Evolutionary conservation across 495 filamentous ascomycete species (phyloP), one percentile per base, ranked within the genome.

Genomic region (Xylaria telfairii): DNA sequence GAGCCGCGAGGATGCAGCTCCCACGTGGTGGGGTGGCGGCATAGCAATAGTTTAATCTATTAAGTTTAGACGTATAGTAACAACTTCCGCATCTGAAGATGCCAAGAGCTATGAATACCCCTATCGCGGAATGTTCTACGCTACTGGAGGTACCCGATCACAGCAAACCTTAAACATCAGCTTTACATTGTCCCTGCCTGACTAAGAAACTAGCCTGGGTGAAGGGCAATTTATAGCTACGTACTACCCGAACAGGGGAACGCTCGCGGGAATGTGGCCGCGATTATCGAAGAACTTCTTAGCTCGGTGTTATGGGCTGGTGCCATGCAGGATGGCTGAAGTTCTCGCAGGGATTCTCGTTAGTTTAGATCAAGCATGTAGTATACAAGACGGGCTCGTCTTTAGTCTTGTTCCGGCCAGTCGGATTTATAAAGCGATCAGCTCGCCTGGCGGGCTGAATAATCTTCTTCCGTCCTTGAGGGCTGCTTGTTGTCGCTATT

Each of bases 21-120:
- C 64, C 64, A 66, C 64, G 64, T 66, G 64, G 64, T 42, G 34
- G 12, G 24, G 59, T 62, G 37, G n/a, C n/a, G n/a, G n/a, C n/a
- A n/a, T n/a, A n/a, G n/a, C n/a, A n/a, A n/a, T n/a, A n/a, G 54
- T 4, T 57, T 37, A 57, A 30, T 37, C 28, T 34, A n/a, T 10
- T 46, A n/a, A 4, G 5, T 4, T 10, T 56, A 56, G 54, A 57
- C 56, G 17, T 32, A 39, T 26, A 59, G 56, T 37, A 59, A 26
- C 24, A 19, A n/a, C 61, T 46, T 34, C 44, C 62, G 30, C 46
- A 51, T 49, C n/a, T 21, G 44, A 51, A 49, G 24, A 37, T 34
- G 44, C 44, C 61, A 47, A 57, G n/a, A 30, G 28, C 24, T 64
- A 28, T 2, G 6, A 49, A 37, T 24, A 9, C 42, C 62, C 44